Conservation (phyloP, 495 filamentous ascomycete genomes). For the Diplogelasinospora grovesii region DNA sequence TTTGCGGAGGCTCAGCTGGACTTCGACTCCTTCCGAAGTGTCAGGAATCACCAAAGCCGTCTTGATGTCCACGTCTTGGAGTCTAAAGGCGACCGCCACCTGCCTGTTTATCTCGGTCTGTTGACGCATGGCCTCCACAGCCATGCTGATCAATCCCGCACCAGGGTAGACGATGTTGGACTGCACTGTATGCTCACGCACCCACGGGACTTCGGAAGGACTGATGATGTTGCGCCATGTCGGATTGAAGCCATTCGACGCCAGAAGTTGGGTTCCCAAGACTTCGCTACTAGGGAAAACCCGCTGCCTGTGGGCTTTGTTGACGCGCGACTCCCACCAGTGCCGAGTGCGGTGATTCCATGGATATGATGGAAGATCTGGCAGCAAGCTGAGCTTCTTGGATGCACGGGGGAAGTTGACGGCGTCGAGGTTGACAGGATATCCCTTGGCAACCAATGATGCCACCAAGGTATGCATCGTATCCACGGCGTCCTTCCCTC, state of each 20-base stretch:
- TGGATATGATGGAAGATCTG: too few species aligned
- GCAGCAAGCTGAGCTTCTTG: too few species aligned
- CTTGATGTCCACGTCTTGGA: conserved; percentile 20
- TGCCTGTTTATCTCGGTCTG: too few species aligned
- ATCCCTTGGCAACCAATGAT: too few species aligned
- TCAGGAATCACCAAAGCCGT: conserved; percentile 30
- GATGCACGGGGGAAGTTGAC: too few species aligned
- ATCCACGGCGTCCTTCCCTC: too few species aligned
- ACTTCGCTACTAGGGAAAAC: background rate
- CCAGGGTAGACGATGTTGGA: conserved; percentile 45
- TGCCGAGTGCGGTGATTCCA: background rate
- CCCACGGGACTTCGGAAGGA: conserved; percentile 38
- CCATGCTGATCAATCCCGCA: conserved; percentile 44
- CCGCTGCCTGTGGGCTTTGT: background rate
- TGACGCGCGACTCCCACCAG: background rate
- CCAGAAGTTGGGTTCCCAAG: conserved; percentile 5
- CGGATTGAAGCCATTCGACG: conserved; percentile 18
- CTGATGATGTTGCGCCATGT: conserved; percentile 39
- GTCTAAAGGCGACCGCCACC: too few species aligned
- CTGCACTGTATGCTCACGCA: conserved; percentile 37
- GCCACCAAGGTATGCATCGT: too few species aligned
- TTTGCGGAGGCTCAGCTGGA: background rate
- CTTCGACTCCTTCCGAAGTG: conserved; percentile 6
- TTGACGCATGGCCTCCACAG: conserved; percentile 40
- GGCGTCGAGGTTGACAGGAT: too few species aligned